Percentiles rank a stretch among this genome's conserved stretches.
These are phyloP conservation scores for Drosera spatulata DNA, from an alignment of 179 eudicot species.

Conservation along the genomic window DNA sequence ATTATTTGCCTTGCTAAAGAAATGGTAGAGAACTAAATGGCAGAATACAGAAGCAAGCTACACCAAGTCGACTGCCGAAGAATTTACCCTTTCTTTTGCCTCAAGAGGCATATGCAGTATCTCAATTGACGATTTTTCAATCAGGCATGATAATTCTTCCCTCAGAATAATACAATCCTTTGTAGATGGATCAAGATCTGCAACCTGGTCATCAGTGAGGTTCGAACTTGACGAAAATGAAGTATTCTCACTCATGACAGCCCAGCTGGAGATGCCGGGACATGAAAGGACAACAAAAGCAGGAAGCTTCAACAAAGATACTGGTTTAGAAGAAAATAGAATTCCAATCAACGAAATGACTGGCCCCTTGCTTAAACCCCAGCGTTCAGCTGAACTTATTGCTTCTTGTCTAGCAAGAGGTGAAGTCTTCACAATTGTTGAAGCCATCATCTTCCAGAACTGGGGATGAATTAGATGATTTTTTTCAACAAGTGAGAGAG, in stretches of 20 bases:
- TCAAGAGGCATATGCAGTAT: slow-evolving; percentile 48
- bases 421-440: slow-evolving; percentile 50
- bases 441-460: slow-evolving; percentile 81
- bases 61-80: background rate
- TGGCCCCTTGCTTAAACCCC: slow-evolving; percentile 81
- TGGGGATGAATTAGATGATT: slow-evolving; percentile 34
- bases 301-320: slow-evolving; percentile 57
- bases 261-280: slow-evolving; percentile 39
- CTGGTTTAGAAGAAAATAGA: slow-evolving; percentile 58
- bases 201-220: slow-evolving; percentile 26
- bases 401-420: slow-evolving; percentile 66
- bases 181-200: slow-evolving; percentile 27
- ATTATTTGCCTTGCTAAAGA: background rate
- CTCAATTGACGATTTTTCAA: slow-evolving; percentile 45
- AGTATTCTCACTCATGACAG: slow-evolving; percentile 30
- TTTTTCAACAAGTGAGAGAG: slow-evolving; percentile 43
- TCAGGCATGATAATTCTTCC: slow-evolving; percentile 54
- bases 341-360: slow-evolving; percentile 73
- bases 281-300: slow-evolving; percentile 77
- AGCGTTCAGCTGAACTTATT: slow-evolving; percentile 66
- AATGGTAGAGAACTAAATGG: background rate
- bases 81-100: slow-evolving; percentile 62
- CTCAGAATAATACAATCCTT: slow-evolving; percentile 43
- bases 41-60: background rate
- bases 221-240: slow-evolving; percentile 18